Evolutionary conservation across 108 stramenopile species (phyloP).

Genomic region (Epithemia pelagica): DNA sequence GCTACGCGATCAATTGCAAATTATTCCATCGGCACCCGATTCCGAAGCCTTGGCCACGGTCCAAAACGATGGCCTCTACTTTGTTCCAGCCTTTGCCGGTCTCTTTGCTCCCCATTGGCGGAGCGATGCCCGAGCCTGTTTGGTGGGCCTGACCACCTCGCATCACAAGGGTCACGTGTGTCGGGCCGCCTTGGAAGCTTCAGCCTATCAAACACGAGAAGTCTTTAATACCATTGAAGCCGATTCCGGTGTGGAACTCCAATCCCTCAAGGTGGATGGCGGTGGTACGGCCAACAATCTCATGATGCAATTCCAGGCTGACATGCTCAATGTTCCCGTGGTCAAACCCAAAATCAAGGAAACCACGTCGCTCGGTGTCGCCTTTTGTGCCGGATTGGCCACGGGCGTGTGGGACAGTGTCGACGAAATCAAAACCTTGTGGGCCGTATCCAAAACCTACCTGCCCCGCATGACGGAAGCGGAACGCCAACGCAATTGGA

Average conservation of each 20-base stretch:
- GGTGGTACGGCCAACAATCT: slow-evolving; percentile 84
- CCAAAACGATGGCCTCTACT: slow-evolving; percentile 88
- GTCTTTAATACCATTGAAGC: slow-evolving; percentile 87
- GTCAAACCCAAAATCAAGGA: slow-evolving; percentile 75
- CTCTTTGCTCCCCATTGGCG: slow-evolving; percentile 97
- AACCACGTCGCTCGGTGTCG: slow-evolving; percentile 95
- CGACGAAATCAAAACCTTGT: slow-evolving; percentile 71
- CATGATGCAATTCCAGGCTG: slow-evolving; percentile 96
- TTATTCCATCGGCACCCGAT: slow-evolving; percentile 80
- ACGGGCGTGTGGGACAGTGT: slow-evolving; percentile 86
- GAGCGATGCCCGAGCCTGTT: slow-evolving; percentile 86
- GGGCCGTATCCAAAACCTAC: slow-evolving; percentile 66
- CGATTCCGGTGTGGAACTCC: slow-evolving; percentile 66
- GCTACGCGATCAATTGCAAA: slow-evolving; percentile 90
- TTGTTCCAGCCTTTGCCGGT: slow-evolving; percentile 96
- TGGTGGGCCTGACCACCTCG: slow-evolving; percentile 90
- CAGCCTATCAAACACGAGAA: slow-evolving; percentile 87
- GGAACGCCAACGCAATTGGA: slow-evolving; percentile 52
- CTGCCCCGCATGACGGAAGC: slow-evolving; percentile 55
- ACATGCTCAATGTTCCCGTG: slow-evolving; percentile 85
- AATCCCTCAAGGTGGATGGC: slow-evolving; percentile 89
- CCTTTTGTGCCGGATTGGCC: slow-evolving; percentile 94
- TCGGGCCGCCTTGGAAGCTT: slow-evolving; percentile 92
- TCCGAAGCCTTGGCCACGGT: slow-evolving; percentile 72
- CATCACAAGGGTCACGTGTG: slow-evolving; percentile 86